These are phyloP conservation scores for Dendrobium officinale DNA, from an alignment of 106 monocot genomes.

Conservation along the genomic window DNA sequence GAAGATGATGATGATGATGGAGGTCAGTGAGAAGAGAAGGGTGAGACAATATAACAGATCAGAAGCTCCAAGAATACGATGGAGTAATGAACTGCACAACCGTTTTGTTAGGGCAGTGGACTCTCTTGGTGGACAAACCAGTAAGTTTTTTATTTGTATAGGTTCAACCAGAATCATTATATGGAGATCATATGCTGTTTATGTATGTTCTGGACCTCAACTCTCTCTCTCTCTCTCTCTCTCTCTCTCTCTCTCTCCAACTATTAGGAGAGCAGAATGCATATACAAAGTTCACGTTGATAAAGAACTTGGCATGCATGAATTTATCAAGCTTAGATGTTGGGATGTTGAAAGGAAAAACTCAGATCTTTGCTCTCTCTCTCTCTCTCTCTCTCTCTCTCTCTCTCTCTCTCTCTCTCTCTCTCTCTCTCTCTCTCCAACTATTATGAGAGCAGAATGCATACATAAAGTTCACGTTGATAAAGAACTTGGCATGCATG, in stretches of 20 bases:
- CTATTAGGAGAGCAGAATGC: too few species aligned
- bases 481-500: too few species aligned
- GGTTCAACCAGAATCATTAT: neutral
- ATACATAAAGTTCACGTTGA: neutral
- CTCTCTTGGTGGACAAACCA: constrained; percentile 55
- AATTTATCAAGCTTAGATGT: too few species aligned
- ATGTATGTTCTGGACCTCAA: neutral
- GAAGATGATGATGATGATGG: constrained; percentile 3
- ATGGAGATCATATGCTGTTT: neutral
- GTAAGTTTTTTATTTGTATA: constrained; percentile 28
- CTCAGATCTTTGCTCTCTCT: too few species aligned
- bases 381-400: too few species aligned
- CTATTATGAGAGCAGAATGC: constrained; percentile 1
- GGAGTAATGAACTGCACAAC: constrained; percentile 78
- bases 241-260: too few species aligned
- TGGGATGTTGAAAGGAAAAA: too few species aligned
- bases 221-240: neutral
- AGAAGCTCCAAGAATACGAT: constrained; percentile 61
- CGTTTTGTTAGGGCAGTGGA: constrained; percentile 54
- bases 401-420: too few species aligned
- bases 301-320: too few species aligned
- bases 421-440: constrained; percentile 4
- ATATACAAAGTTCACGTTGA: too few species aligned
- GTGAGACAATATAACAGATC: constrained; percentile 69
- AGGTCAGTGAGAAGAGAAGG: constrained; percentile 25